Conservation (phyloP, 2,329 filamentous ascomycete species). For the Tolypocladium tundrense region DNA sequence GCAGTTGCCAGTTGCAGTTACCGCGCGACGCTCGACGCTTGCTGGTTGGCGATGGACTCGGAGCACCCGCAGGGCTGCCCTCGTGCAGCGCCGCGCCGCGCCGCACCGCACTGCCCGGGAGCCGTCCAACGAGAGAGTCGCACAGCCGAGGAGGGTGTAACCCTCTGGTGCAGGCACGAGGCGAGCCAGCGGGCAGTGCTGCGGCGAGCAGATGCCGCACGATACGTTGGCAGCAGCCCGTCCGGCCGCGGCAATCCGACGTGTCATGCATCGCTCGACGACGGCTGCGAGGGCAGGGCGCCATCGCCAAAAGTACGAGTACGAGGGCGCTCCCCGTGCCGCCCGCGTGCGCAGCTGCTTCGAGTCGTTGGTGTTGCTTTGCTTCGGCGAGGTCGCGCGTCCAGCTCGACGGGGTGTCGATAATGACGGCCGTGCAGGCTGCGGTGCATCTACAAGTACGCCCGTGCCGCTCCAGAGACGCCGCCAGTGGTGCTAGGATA, state of each 20-base stretch:
- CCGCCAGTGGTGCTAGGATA: not conserved
- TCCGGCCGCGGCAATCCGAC: not conserved
- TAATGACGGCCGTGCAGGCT: not conserved
- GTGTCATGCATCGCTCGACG: too few species aligned
- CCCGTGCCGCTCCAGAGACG: not conserved
- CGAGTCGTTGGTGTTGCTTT: not conserved
- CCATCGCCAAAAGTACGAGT: not conserved
- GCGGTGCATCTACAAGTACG: not conserved
- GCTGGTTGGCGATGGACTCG: not conserved
- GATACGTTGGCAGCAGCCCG: not conserved
- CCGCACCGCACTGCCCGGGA: not conserved
- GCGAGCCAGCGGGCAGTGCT: not conserved
- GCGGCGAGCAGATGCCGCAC: not conserved
- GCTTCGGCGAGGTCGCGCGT: not conserved
- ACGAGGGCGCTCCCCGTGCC: not conserved
- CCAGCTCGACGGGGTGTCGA: not conserved
- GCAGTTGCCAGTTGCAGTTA: not conserved
- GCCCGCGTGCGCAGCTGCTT: not conserved
- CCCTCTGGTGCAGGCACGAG: not conserved
- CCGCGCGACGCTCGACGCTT: too few species aligned
- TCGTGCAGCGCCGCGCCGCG: not conserved
- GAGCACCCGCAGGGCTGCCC: not conserved
- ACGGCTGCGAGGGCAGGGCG: not conserved
- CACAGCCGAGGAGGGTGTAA: not conserved
- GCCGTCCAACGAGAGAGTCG: not conserved